Evolutionary conservation across 2,329 filamentous ascomycete genomes (phyloP), one percentile per base, ranked within the genome.

Genomic region (Ophiostoma triangulosporum): DNA sequence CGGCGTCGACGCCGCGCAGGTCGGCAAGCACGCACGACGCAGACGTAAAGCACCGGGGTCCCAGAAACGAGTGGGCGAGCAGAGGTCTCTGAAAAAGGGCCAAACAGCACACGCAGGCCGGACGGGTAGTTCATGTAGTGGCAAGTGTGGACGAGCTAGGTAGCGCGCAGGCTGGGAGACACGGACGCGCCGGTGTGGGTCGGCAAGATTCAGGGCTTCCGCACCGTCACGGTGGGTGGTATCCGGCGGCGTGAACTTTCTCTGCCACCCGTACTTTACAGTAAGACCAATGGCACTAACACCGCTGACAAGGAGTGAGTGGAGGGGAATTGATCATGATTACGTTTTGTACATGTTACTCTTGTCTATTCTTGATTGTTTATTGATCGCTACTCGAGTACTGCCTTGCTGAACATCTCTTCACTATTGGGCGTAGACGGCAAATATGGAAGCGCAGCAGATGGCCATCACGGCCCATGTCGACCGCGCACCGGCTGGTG

Each of bases 81-180:
- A 96, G 61, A 88, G 81, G 58, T 88, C 81, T 65, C 91, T 88
- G 60, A 96, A 95, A 31, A 96, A 1, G 91, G 91, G 63, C 96
- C 91, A 65, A 95, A 96, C 4, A 97, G 78, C 3, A 95, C 88
- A 52, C 91, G 82, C 51, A 96, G 73, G 1, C 91, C 91, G 15
- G 78, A 77, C 1, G 89, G 88, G 62, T 90, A 96, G 67, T 96
- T 91, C 60, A 94, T 80, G 63, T 88, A 90, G 71, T 89, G 95
- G 71, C 89, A 95, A 3, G 91, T 89, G 66, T 97, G 91, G 32
- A 91, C 91, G 3, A 97, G 80, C 91, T 91, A 96, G 36, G 91
- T 96, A 32, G 90, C 87, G 52, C 89, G 81, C 22, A 96, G 75
- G 7, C 27, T 26, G 24, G 31, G 45, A 8, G 27, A 45, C 12